Base-by-base conservation (phyloP, 2,329 filamentous ascomycete species). In the Nemania serpens region DNA sequence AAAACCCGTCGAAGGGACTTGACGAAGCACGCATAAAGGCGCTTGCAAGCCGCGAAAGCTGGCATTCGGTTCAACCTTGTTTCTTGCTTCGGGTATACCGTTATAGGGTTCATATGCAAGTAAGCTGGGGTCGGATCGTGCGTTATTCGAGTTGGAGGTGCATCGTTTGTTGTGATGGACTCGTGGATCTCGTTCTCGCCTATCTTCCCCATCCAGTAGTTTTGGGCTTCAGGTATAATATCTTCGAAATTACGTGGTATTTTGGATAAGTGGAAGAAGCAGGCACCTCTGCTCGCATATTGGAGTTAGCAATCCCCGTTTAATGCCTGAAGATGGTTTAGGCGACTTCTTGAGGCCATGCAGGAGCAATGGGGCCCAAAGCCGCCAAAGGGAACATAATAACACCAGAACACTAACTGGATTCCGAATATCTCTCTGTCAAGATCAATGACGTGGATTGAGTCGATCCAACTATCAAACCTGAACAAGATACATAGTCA, bases 401-500 rank as follows among this genome's bases (percentile, higher is more conserved):
- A 36, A 36, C 34, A 36, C 7, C 34, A 36, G 34, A 36, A 12
- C 7, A 36, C 34, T 36, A 12, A 36, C 37, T 49, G 22, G 45
- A 59, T 37, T 43, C 22, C 49, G 25, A 59, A 55, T 25, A 55
- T 25, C 57, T 59, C 57, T 34, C 36, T 37, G 20, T 59, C 57
- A 29, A 59, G 57, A 17, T 59, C 57, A 36, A 59, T 22, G 10
- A 55, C 25, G 12, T 55, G 49, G n/a, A 49, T 7, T 29, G 25
- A 41, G 13, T 41, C 13, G 36, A 41, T 34, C 1, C 1, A 36
- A 2, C 7, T 1, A 25, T 34, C 15, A 39, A 3, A 1, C 18
- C 39, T 52, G 34, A 22, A 7, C 5, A 37, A 43, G 3, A n/a
- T 39, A 41, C 12, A 33, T 4, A n/a, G 39, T 58, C 6, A 46